Base-by-base conservation (phyloP, 2,329 filamentous ascomycete genomes). In the Cryphonectria parasitica region DNA sequence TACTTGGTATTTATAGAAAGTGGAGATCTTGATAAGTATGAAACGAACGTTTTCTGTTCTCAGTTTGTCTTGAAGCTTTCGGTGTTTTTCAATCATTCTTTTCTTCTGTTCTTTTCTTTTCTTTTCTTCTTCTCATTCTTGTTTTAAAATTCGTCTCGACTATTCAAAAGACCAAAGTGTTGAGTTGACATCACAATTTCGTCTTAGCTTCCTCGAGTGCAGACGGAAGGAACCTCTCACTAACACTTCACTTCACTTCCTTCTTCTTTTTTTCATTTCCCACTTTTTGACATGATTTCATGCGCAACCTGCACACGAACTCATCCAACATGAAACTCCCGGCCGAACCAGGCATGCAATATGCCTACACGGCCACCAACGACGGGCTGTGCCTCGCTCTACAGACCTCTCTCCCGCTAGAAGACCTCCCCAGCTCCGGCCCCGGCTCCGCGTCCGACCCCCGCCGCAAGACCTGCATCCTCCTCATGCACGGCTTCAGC, bases 401-500 rank as follows among this genome's bases (percentile, higher is more conserved):
- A 67, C 79, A 80, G 64, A 78, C 79, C 49, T 82, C 80, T 19
- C 74, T 79, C 2, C 78, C 78, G 8, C 67, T 78, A 60, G 56
- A 69, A 28, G 13, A 69, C 58, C 61, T 67, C 17, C 69, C 71
- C 60, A 31, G 61, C 52, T 39, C 31, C 56, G 31, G 61, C 52
- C 61, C 71, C 54, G 69, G 67, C 17, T 66, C 68, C 64, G 19
- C 63, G 41, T 11, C 43, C 61, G 60, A 74, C 58, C 68, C 73
- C 41, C 71, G 73, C 36, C 73, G 74, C 70, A 56, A 64, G 68
- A 73, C 64, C 28, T 78, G 78, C 74, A 75, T 82, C 68, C 73
- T 83, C 52, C 77, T 82, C 52, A 75, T 83, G 62, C 81, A 83
- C 73, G 81, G 81, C 71, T 83, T 83, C 75, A 80, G 79, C 73